Percentiles rank a stretch among this genome's conserved stretches.
These are phyloP conservation scores for Hawksworthiomyces lignivorus DNA, from an alignment of 2,329 filamentous ascomycete genomes.

Conservation along the genomic window DNA sequence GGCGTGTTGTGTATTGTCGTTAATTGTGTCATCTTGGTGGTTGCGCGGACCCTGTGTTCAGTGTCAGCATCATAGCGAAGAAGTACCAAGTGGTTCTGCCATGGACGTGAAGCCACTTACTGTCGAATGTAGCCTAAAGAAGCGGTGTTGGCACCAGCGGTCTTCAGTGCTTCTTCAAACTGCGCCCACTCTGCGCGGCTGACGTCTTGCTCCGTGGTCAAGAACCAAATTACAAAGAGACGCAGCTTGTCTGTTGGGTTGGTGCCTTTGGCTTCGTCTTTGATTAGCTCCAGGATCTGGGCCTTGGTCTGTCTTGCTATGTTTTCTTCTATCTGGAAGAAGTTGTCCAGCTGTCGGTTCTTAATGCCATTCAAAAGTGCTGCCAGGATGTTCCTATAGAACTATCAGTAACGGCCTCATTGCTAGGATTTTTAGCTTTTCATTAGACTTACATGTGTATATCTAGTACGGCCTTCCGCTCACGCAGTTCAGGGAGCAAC, in stretches of 20 bases:
- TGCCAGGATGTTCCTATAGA: slow-evolving; percentile 65
- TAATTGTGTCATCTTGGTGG: slow-evolving; percentile 97
- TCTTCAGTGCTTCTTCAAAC: slow-evolving; percentile 76
- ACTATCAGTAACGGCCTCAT: not conserved
- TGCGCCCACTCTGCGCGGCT: slow-evolving; percentile 73
- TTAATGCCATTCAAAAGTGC: slow-evolving; percentile 74
- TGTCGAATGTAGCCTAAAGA: slow-evolving; percentile 81
- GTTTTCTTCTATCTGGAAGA: slow-evolving; percentile 89
- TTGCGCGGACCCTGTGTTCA: slow-evolving; percentile 36
- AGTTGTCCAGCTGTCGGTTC: slow-evolving; percentile 89
- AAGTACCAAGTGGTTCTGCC: no score
- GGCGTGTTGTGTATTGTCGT: slow-evolving; percentile 75
- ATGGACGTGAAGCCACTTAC: no score
- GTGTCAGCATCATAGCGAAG: not conserved
- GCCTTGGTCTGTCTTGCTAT: slow-evolving; percentile 85
- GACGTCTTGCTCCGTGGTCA: slow-evolving; percentile 88
- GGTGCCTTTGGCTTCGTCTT: slow-evolving; percentile 71
- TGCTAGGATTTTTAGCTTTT: not conserved
- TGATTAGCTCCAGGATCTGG: slow-evolving; percentile 82
- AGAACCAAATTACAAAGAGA: slow-evolving; percentile 93
- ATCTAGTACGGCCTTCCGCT: slow-evolving; percentile 85
- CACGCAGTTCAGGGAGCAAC: slow-evolving; percentile 79
- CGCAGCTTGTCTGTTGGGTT: slow-evolving; percentile 84
- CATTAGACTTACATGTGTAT: slow-evolving; percentile 70
- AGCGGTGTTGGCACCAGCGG: slow-evolving; percentile 66